These are phyloP conservation scores for Zangia roseola DNA, from an alignment of 768 basidiomycete genomes.

Conservation along the genomic window DNA sequence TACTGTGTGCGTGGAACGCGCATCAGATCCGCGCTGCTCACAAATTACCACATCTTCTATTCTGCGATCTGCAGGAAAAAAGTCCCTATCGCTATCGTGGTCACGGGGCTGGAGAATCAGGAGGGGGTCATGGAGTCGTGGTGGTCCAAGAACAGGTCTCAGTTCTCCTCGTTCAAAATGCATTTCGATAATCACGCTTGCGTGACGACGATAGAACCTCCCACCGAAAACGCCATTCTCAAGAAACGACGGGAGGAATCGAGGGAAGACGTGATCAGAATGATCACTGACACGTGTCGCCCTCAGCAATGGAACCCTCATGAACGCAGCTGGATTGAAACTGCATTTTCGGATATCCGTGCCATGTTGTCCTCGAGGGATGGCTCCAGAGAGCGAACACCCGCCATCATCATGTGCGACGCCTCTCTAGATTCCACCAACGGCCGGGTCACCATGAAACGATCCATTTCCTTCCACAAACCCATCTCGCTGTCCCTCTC, in stretches of 20 bases:
- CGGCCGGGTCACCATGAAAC: conserved; percentile 9
- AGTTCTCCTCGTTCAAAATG: conserved; percentile 31
- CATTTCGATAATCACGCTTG: conserved; percentile 37
- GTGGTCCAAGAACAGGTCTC: conserved; percentile 29
- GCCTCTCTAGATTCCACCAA: not conserved
- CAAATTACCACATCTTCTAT: conserved; percentile 40
- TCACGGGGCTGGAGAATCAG: conserved; percentile 41
- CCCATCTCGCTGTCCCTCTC: conserved; percentile 20
- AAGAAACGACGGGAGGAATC: conserved; percentile 26
- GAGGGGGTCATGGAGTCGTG: conserved; percentile 28
- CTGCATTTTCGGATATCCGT: conserved; percentile 26
- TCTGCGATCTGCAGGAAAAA: conserved; percentile 37
- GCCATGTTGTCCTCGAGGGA: conserved; percentile 21
- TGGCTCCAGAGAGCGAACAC: not conserved
- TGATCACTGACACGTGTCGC: conserved; percentile 22
- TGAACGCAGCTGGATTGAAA: conserved; percentile 27
- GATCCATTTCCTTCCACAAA: conserved; percentile 23
- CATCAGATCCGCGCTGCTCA: conserved; percentile 17
- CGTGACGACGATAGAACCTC: conserved; percentile 33
- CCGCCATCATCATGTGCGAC: conserved; percentile 29
- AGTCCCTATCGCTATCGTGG: conserved; percentile 38
- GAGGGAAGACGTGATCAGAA: conserved; percentile 15
- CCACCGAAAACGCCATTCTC: conserved; percentile 4
- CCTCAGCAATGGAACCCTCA: conserved; percentile 27
- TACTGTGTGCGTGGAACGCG: conserved; percentile 31